phyloP scores from a whole-genome alignment of 2,329 filamentous ascomycete species.

The Cladosporium sp. region DNA sequence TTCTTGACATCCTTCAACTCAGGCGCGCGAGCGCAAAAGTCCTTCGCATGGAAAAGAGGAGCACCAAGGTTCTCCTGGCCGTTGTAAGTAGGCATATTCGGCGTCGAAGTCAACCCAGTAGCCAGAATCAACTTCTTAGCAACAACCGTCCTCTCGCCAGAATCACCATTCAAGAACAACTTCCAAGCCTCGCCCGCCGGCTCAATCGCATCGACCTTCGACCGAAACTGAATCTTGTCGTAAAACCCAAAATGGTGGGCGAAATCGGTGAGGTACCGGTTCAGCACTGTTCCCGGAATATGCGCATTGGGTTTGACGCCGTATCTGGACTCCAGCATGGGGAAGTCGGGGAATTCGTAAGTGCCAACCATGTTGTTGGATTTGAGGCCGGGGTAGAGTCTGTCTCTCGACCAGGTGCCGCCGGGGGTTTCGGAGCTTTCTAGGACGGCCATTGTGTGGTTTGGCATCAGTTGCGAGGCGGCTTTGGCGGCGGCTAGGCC shows the following conservation, averaged over 20 bases:
- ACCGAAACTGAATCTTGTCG: slow-evolving; percentile 51
- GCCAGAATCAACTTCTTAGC: slow-evolving; percentile 59
- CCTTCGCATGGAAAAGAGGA: slow-evolving; percentile 59
- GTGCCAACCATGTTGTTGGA: slow-evolving; percentile 74
- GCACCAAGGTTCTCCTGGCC: slow-evolving; percentile 53
- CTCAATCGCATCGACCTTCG: slow-evolving; percentile 52
- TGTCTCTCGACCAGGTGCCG: slow-evolving; percentile 68
- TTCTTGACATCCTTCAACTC: slow-evolving; percentile 41
- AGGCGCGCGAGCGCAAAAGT: slow-evolving; percentile 48
- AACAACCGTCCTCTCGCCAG: slow-evolving; percentile 24
- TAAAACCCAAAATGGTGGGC: slow-evolving; percentile 55
- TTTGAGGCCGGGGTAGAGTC: slow-evolving; percentile 68
- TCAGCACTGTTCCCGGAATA: slow-evolving; percentile 58
- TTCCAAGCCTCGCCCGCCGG: slow-evolving; percentile 33
- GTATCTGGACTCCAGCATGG: slow-evolving; percentile 55
- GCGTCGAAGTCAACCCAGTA: slow-evolving; percentile 60
- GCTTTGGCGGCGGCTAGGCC: slow-evolving; percentile 52
- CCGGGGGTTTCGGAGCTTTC: slow-evolving; percentile 51
- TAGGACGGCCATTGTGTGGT: slow-evolving; percentile 44
- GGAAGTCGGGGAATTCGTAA: slow-evolving; percentile 73
- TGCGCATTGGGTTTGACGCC: slow-evolving; percentile 55
- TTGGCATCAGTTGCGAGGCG: slow-evolving; percentile 46
- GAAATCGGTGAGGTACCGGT: slow-evolving; percentile 59
- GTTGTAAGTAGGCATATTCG: slow-evolving; percentile 55
- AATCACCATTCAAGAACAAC: slow-evolving; percentile 22